These are phyloP conservation scores for Starmerella lactis-condensi DNA, from an alignment of 805 yeast species.

Conservation along the genomic window DNA sequence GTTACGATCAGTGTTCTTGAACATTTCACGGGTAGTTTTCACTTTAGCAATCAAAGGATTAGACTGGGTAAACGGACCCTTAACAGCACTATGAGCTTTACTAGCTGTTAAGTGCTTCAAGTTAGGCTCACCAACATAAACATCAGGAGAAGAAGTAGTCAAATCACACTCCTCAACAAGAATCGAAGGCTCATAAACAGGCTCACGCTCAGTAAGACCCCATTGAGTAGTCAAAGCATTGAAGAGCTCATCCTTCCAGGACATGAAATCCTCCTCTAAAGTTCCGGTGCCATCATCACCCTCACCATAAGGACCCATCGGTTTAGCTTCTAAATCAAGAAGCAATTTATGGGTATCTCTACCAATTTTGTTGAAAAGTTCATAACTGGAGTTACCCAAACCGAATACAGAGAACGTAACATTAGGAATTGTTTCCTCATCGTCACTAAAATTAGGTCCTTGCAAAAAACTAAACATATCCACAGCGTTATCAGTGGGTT, in stretches of 20 bases:
- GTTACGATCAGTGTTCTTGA: conserved; percentile 42
- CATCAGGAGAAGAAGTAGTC: conserved; percentile 25
- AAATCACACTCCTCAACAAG: conserved; percentile 19
- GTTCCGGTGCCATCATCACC: conserved; percentile 95
- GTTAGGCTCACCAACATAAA: conserved; percentile 71
- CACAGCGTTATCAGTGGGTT: conserved; percentile 88
- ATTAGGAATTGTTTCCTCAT: conserved; percentile 27
- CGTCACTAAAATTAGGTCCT: conserved; percentile 32
- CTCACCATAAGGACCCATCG: conserved; percentile 61
- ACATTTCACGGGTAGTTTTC: conserved; percentile 44
- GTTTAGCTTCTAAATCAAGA: conserved; percentile 47
- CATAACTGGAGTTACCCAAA: conserved; percentile 87
- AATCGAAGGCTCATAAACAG: conserved; percentile 55
- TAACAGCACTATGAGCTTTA: conserved; percentile 25
- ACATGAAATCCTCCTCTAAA: conserved; percentile 81
- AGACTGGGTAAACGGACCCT: conserved; percentile 48
- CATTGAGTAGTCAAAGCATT: conserved; percentile 45
- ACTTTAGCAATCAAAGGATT: conserved; percentile 74
- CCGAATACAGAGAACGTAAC: conserved; percentile 67
- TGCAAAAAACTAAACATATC: conserved; percentile 48
- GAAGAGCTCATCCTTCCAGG: conserved; percentile 75
- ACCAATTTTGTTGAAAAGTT: conserved; percentile 69
- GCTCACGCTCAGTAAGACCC: conserved; percentile 61
- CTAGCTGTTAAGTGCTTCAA: conserved; percentile 31
- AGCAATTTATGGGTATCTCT: conserved; percentile 35